Base-by-base conservation (phyloP, 2,329 filamentous ascomycete genomes). In the Claviceps pazoutovae region DNA sequence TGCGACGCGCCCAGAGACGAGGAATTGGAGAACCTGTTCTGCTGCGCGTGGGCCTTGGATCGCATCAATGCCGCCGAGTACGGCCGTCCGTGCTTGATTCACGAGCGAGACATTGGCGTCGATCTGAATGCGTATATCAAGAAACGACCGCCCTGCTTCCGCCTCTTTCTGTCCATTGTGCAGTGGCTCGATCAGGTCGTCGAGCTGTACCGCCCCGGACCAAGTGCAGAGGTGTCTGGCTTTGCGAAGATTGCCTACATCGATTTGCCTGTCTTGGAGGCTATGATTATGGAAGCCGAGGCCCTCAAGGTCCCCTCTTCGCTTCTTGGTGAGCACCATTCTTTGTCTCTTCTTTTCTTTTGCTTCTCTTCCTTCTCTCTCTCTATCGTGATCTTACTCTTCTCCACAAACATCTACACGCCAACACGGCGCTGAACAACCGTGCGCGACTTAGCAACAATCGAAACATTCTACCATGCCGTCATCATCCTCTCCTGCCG, bases 391-490 rank as follows among this genome's bases (percentile, higher is more conserved):
- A 11, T 34, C 9, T 11, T 34, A 34, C 30, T 34, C 30, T 34
- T 34, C 30, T 11, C 11, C 30, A 34, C 30, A 34, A 11, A 34
- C 3, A 34, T 34, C 9, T 34, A 9, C 30, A 34, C 30, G 30
- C 1, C 30, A 34, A 34, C 30, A 11, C 9, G 30, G 9, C 30
- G 8, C 30, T 34, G 4, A 34, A 9, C 23, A 39, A 30, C 16
- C 4, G 2, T 26, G 3, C 34, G 8, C 9, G 38, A 17, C 13
- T 5, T 39, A 80, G 78, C 73, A 7, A 82, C 80, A 0, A 71
- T 83, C 6, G 80, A 83, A 56, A 73, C 77, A 1, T 74, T 84
- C 16, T 84, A 84, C 57, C 79, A 83, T 57, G 78, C 79, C 3
- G 75, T 84, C 6, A 75, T 78, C 38, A 81, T 83, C 8, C 66